Conservation (phyloP, 768 basidiomycete genomes). For the Phaeolepiota aurea region DNA sequence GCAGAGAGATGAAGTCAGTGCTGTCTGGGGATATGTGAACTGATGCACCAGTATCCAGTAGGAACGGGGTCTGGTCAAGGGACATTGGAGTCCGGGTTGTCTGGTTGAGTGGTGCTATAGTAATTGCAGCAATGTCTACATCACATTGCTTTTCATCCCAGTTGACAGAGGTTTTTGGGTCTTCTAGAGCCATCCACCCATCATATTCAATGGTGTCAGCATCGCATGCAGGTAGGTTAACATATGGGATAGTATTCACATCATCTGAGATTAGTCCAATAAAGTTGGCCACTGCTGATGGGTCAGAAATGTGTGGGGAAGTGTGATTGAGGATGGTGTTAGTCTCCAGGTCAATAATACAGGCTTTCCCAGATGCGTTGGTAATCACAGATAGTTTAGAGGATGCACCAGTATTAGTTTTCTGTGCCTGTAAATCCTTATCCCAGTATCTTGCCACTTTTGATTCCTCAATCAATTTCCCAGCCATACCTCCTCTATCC, state of each 20-base stretch:
- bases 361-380: constrained; percentile 10
- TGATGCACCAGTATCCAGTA: background rate
- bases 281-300: too few species aligned
- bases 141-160: background rate
- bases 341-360: background rate
- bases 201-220: background rate
- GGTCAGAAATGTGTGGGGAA: background rate
- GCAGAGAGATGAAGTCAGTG: background rate
- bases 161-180: background rate
- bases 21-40: background rate
- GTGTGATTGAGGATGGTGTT: background rate
- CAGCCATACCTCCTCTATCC: constrained; percentile 16
- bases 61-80: background rate
- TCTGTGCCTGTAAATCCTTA: constrained; percentile 15
- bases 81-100: background rate
- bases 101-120: background rate
- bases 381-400: constrained; percentile 11
- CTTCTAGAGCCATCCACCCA: background rate
- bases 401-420: constrained; percentile 17
- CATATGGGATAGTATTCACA: background rate
- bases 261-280: background rate
- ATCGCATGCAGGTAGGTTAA: too few species aligned
- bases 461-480: constrained; percentile 14
- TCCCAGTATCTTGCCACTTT: constrained; percentile 15
- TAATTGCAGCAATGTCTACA: background rate